Percentiles rank a stretch among this genome's conserved stretches.
phyloP scores from a whole-genome alignment of 83 land plant species.

The Thuja plicata region DNA sequence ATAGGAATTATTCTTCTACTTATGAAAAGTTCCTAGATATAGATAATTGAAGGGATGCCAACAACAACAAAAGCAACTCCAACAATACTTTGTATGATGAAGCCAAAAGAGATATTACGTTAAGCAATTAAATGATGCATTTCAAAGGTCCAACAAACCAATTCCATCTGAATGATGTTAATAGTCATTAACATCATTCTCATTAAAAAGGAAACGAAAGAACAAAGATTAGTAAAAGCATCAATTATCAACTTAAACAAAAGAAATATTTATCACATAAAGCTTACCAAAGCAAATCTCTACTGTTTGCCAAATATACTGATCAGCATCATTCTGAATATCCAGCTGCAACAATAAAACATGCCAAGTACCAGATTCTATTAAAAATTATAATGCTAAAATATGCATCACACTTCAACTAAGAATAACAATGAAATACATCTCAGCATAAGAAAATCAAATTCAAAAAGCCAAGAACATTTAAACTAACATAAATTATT shows the following conservation, averaged over 20 bases:
- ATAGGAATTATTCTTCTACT: too few relatives aligned
- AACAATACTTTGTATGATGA: too few relatives aligned
- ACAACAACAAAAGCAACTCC: too few relatives aligned
- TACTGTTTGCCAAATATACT: constrained; percentile 68
- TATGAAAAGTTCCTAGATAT: too few relatives aligned
- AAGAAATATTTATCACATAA: neutral
- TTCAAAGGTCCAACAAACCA: too few relatives aligned
- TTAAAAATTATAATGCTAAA: neutral
- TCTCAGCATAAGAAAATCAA: neutral
- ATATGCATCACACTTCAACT: neutral
- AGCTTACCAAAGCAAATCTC: constrained; percentile 84
- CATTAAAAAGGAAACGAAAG: neutral
- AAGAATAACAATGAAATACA: neutral
- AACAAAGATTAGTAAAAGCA: neutral
- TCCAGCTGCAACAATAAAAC: constrained; percentile 58
- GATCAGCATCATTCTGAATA: constrained; percentile 65
- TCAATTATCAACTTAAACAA: neutral
- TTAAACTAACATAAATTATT: neutral
- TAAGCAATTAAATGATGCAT: too few relatives aligned
- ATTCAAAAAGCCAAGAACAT: neutral
- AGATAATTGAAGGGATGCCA: too few relatives aligned
- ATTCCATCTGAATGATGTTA: too few relatives aligned
- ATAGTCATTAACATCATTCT: too few relatives aligned
- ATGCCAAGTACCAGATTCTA: neutral
- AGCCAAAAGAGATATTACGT: too few relatives aligned